A percentile compares a stretch with the other conserved stretches of the same genome.
These are phyloP conservation scores for Pythium insidiosum DNA, from an alignment of 352 stramenopile species.

Conservation along the genomic window DNA sequence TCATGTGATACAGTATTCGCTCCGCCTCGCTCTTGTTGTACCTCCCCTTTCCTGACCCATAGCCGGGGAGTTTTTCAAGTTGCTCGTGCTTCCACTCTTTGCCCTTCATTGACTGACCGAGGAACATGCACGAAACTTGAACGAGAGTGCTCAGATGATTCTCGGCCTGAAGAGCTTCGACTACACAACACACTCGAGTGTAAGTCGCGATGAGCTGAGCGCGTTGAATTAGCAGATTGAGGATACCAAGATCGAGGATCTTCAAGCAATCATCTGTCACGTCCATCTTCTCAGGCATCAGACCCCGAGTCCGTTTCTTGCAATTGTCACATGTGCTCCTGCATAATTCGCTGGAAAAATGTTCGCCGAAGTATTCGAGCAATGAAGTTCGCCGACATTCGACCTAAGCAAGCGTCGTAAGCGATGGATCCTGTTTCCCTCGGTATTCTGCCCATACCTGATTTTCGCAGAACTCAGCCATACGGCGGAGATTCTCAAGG, in stretches of 20 bases:
- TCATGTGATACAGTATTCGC: slow-evolving; percentile 84
- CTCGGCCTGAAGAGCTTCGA: slow-evolving; percentile 52
- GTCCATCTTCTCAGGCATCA: slow-evolving; percentile 64
- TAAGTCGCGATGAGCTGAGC: no score
- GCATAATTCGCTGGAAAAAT: slow-evolving; percentile 71
- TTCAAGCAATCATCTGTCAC: slow-evolving; percentile 66
- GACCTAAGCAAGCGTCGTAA: slow-evolving; percentile 15
- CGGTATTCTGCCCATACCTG: slow-evolving; percentile 34
- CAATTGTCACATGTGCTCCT: slow-evolving; percentile 82
- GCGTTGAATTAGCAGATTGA: neutral
- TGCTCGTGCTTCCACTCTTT: slow-evolving; percentile 65
- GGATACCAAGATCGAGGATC: slow-evolving; percentile 47
- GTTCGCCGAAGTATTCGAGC: slow-evolving; percentile 86
- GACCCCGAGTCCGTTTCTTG: slow-evolving; percentile 64
- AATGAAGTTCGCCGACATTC: slow-evolving; percentile 78
- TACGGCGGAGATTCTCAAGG: slow-evolving; percentile 72
- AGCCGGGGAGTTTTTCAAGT: slow-evolving; percentile 47
- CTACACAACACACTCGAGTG: slow-evolving; percentile 11
- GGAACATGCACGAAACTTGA: slow-evolving; percentile 66
- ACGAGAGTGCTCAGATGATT: slow-evolving; percentile 61
- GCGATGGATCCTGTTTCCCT: no score
- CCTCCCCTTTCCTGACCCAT: slow-evolving; percentile 59
- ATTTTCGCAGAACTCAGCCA: slow-evolving; percentile 86
- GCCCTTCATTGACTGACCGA: slow-evolving; percentile 56
- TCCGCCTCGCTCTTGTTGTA: slow-evolving; percentile 77